phyloP scores from a whole-genome alignment of 2,329 filamentous ascomycete species.

The Xylaria sp. region DNA sequence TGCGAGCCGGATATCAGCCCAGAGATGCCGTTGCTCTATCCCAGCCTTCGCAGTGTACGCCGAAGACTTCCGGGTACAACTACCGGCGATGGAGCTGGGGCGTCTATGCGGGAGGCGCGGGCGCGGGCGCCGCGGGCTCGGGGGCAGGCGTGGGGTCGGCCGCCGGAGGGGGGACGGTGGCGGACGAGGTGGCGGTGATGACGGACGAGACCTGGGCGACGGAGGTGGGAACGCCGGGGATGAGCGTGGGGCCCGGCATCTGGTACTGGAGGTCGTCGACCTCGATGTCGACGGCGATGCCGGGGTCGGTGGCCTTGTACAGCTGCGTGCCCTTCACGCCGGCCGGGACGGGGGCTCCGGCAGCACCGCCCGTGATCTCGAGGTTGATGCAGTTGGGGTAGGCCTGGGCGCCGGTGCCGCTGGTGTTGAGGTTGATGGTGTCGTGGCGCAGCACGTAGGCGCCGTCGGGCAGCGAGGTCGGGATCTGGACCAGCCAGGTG shows the following conservation, averaged over 20 bases:
- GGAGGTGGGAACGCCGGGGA: conserved; percentile 31
- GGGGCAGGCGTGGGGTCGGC: too few relatives aligned
- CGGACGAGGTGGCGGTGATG: conserved; percentile 26
- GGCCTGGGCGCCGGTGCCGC: conserved; percentile 48
- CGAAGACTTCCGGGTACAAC: too few relatives aligned
- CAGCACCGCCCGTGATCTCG: conserved; percentile 54
- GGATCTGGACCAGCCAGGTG: conserved; percentile 51
- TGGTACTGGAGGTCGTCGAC: conserved; percentile 27
- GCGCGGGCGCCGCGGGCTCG: too few relatives aligned
- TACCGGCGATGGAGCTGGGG: too few relatives aligned
- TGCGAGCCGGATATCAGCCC: too few relatives aligned
- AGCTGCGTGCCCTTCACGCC: conserved; percentile 57
- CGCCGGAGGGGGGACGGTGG: too few relatives aligned
- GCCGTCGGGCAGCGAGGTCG: conserved; percentile 45
- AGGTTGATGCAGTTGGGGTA: conserved; percentile 61
- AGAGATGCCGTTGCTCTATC: too few relatives aligned
- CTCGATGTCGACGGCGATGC: conserved; percentile 61
- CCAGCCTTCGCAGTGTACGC: too few relatives aligned
- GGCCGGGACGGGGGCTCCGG: conserved; percentile 46
- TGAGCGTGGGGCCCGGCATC: conserved; percentile 35
- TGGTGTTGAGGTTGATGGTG: conserved; percentile 52
- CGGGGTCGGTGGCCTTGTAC: conserved; percentile 56
- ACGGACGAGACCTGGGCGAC: conserved; percentile 30
- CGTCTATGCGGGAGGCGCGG: too few relatives aligned
- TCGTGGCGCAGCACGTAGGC: conserved; percentile 58